phyloP scores from a whole-genome alignment of 768 basidiomycete species.

The Neoboletus brunneissimus region DNA sequence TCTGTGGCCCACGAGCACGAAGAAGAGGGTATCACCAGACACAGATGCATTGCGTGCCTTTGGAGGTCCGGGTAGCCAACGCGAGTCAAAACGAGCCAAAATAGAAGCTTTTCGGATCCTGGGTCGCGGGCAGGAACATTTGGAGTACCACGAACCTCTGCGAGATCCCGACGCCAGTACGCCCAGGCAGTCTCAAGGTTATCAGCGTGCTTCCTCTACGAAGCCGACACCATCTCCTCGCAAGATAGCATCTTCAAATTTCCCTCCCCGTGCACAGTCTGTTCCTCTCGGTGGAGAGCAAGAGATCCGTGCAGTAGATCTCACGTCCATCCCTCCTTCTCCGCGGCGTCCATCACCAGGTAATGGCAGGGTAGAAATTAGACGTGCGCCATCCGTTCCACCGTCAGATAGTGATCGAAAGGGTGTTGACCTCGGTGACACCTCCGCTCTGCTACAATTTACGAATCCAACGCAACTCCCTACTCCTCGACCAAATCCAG shows the following conservation, averaged over 20 bases:
- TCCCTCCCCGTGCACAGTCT: slow-evolving; percentile 27
- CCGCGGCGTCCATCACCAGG: slow-evolving; percentile 28
- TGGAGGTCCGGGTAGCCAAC: slow-evolving; percentile 16
- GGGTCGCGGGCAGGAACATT: slow-evolving; percentile 10
- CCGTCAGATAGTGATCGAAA: slow-evolving; percentile 21
- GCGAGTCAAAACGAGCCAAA: slow-evolving; percentile 27
- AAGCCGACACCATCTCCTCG: slow-evolving; percentile 19
- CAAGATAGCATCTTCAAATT: slow-evolving; percentile 10
- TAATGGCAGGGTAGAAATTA: slow-evolving; percentile 20
- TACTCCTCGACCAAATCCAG: slow-evolving; percentile 8
- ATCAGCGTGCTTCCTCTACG: slow-evolving; percentile 23
- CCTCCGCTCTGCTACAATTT: slow-evolving; percentile 21
- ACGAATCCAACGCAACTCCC: slow-evolving; percentile 13
- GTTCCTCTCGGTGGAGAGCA: slow-evolving; percentile 24
- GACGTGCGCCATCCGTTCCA: slow-evolving; percentile 25
- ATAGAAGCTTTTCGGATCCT: slow-evolving; percentile 17
- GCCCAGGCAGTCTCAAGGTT: background rate
- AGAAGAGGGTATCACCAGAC: slow-evolving; percentile 34
- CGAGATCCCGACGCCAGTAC: slow-evolving; percentile 15
- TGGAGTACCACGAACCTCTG: slow-evolving; percentile 21
- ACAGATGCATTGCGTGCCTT: slow-evolving; percentile 8
- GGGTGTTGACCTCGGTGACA: slow-evolving; percentile 23
- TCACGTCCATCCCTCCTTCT: slow-evolving; percentile 25
- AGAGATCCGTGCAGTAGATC: slow-evolving; percentile 17
- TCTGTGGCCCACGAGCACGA: slow-evolving; percentile 11